A percentile compares a stretch with the other conserved stretches of the same genome.
Evolutionary conservation across 345 rosid species (phyloP).

Genomic region (Boechera stricta): DNA sequence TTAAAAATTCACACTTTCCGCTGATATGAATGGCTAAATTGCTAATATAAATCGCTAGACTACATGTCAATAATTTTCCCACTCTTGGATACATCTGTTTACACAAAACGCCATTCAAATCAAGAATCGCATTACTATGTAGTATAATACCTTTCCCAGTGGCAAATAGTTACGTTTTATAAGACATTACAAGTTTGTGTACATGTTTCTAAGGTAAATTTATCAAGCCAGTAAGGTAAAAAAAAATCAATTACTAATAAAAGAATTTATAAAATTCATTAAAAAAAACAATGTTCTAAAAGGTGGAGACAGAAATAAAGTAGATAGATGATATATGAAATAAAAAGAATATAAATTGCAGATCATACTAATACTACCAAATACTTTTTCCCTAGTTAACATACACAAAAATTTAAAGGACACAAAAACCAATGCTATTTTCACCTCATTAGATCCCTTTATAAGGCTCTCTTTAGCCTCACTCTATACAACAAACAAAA

Average conservation of each 20-base stretch:
- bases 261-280: constrained; percentile 17
- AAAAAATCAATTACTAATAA: not conserved
- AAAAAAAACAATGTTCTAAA: not conserved
- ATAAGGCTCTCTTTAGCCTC: constrained; percentile 42
- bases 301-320: not conserved
- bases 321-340: not conserved
- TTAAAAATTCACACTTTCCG: constrained; percentile 49
- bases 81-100: constrained; percentile 51
- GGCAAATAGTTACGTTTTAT: not conserved
- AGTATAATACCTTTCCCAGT: too few relatives aligned
- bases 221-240: not conserved
- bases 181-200: not conserved
- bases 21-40: too few relatives aligned
- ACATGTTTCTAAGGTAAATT: not conserved
- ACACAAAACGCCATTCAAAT: not conserved
- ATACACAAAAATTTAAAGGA: constrained; percentile 27
- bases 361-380: constrained; percentile 6
- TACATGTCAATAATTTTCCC: constrained; percentile 32
- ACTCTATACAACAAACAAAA: constrained; percentile 34
- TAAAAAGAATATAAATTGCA: not conserved
- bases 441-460: constrained; percentile 19
- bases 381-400: not conserved
- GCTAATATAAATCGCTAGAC: too few relatives aligned
- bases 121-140: not conserved
- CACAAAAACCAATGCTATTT: constrained; percentile 17